phyloP scores from a whole-genome alignment of 2,329 filamentous ascomycete species.

The Colletotrichum sp. region DNA sequence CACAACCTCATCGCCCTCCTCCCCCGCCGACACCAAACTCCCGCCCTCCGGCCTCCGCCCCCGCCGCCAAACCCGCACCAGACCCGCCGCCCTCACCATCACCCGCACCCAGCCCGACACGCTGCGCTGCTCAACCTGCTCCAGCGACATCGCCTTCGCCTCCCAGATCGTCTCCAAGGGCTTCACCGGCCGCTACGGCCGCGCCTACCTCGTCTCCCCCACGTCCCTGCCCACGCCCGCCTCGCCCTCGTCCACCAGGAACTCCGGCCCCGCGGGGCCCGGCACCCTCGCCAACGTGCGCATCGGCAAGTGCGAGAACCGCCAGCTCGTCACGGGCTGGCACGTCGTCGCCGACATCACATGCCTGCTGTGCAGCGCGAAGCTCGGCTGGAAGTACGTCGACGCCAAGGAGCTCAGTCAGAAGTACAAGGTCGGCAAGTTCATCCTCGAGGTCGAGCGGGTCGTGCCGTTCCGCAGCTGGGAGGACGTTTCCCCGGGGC shows the following conservation, averaged over 20 bases:
- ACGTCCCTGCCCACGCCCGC: conserved; percentile 24
- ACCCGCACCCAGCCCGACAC: conserved; percentile 55
- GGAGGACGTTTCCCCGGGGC: conserved; percentile 46
- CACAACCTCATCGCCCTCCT: too few species aligned
- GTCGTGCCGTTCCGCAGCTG: conserved; percentile 58
- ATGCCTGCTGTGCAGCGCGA: conserved; percentile 59
- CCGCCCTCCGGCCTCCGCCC: background rate
- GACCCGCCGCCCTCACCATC: conserved; percentile 34
- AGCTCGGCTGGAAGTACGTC: conserved; percentile 73
- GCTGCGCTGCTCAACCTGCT: conserved; percentile 63
- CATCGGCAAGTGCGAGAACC: conserved; percentile 58
- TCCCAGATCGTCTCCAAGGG: conserved; percentile 69
- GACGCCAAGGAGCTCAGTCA: conserved; percentile 64
- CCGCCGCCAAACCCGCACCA: background rate
- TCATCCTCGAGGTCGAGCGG: conserved; percentile 67
- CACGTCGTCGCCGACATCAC: conserved; percentile 70
- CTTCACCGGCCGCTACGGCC: conserved; percentile 70
- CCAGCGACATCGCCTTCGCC: conserved; percentile 64
- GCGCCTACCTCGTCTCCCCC: conserved; percentile 64
- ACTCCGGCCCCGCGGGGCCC: conserved; percentile 26
- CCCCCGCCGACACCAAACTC: background rate
- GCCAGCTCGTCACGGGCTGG: conserved; percentile 66
- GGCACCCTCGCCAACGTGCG: conserved; percentile 57
- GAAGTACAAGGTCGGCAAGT: conserved; percentile 73
- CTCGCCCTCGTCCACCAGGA: conserved; percentile 8